phyloP scores from a whole-genome alignment of 148 eudicot species.

The Cornus controversa region DNA sequence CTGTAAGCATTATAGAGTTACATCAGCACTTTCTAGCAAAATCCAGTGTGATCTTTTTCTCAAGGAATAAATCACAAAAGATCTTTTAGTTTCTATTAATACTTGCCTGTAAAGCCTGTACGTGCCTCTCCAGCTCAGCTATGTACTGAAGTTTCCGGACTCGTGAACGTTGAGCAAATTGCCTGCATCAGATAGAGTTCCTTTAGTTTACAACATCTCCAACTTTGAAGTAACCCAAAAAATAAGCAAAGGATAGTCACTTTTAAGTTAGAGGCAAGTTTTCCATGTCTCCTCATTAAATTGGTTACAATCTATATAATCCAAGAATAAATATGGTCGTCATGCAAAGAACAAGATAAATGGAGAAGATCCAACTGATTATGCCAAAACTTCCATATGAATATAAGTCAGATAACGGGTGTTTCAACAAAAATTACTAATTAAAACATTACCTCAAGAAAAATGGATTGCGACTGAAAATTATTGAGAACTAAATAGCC shows the following conservation, averaged over 20 bases:
- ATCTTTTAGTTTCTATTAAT: not conserved
- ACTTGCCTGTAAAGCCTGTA: slow-evolving; percentile 85
- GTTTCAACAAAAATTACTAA: not conserved
- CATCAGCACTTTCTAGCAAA: slow-evolving; percentile 3
- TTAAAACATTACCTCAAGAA: too few relatives aligned
- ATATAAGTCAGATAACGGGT: not conserved
- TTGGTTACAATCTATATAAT: not conserved
- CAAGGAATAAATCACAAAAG: not conserved
- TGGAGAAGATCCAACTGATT: not conserved
- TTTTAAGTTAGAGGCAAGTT: not conserved
- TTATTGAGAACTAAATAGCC: not conserved
- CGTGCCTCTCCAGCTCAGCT: slow-evolving; percentile 89
- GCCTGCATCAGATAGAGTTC: slow-evolving; percentile 49
- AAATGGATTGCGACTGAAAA: too few relatives aligned
- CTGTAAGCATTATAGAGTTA: slow-evolving; percentile 34
- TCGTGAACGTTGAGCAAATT: slow-evolving; percentile 96
- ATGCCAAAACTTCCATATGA: not conserved
- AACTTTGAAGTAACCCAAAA: not conserved
- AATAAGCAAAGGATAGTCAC: not conserved
- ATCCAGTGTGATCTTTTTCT: not conserved
- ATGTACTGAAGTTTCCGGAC: slow-evolving; percentile 97
- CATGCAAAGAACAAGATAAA: not conserved
- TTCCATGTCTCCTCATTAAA: not conserved
- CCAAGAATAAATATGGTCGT: not conserved
- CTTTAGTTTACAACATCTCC: not conserved